phyloP scores from a whole-genome alignment of 108 stramenopile species.

The Cylindrotheca closterium region DNA sequence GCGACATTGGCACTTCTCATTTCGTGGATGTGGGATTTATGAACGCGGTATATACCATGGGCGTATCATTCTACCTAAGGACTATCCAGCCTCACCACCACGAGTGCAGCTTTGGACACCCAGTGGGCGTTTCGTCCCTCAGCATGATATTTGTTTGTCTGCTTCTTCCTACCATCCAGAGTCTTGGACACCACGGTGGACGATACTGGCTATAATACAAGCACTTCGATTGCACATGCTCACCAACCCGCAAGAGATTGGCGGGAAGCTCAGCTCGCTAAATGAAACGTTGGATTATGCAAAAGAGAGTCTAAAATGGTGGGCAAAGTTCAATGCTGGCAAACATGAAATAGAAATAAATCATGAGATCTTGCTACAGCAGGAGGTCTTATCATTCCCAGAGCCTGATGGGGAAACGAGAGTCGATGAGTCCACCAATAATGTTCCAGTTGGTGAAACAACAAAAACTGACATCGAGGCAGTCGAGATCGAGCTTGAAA shows the following conservation, averaged over 20 bases:
- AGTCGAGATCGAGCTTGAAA: too few relatives aligned
- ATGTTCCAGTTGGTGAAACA: too few relatives aligned
- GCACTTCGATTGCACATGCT: constrained; percentile 84
- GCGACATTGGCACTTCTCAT: constrained; percentile 88
- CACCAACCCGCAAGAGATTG: constrained; percentile 78
- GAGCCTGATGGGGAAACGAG: too few relatives aligned
- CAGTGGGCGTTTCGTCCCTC: constrained; percentile 72
- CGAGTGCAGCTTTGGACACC: constrained; percentile 85
- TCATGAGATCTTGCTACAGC: constrained; percentile 19
- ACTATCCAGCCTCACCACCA: constrained; percentile 88
- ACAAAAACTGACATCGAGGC: too few relatives aligned
- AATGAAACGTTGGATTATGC: constrained; percentile 48
- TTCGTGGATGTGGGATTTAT: constrained; percentile 60
- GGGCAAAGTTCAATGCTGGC: constrained; percentile 15
- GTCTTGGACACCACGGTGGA: constrained; percentile 88
- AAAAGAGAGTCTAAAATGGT: constrained; percentile 51
- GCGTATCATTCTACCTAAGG: constrained; percentile 65
- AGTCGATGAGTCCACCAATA: too few relatives aligned
- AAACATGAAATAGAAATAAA: constrained; percentile 14
- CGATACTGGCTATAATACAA: constrained; percentile 61
- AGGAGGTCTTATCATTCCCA: constrained; percentile 7
- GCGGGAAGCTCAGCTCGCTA: constrained; percentile 51
- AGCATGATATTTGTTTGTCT: constrained; percentile 81
- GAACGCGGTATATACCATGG: constrained; percentile 89
- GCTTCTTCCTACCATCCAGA: constrained; percentile 88